phyloP scores from a whole-genome alignment of 116 monocot genomes.

The Thalassia testudinum region DNA sequence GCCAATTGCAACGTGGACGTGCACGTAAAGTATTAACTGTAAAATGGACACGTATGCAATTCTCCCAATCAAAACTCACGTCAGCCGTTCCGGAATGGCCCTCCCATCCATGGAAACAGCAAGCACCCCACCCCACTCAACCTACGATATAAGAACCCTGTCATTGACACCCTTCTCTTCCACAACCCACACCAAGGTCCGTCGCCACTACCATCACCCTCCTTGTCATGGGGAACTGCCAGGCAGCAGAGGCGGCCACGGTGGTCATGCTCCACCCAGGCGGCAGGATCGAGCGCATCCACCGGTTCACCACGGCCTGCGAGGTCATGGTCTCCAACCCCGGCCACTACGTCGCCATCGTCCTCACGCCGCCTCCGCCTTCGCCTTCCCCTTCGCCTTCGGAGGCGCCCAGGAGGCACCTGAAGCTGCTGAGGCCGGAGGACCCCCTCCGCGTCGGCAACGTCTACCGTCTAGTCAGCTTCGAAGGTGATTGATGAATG shows the following conservation, averaged over 20 bases:
- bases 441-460: constrained; percentile 60
- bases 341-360: constrained; percentile 70
- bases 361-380: constrained; percentile 8
- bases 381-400: background rate
- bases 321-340: constrained; percentile 70
- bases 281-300: constrained; percentile 42
- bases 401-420: constrained; percentile 30
- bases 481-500: constrained; percentile 9
- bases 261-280: constrained; percentile 51
- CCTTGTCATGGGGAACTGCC: constrained; percentile 66
- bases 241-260: constrained; percentile 76
- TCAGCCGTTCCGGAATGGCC: too few relatives aligned
- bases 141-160: too few relatives aligned
- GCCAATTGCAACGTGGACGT: too few relatives aligned
- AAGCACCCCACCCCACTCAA: too few relatives aligned
- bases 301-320: constrained; percentile 42
- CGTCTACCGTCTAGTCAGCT: constrained; percentile 50
- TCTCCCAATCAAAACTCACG: too few relatives aligned
- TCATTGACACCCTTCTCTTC: too few relatives aligned
- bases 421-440: constrained; percentile 68
- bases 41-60: too few relatives aligned
- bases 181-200: too few relatives aligned
- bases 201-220: too few relatives aligned
- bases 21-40: too few relatives aligned
- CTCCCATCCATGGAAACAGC: too few relatives aligned